Conservation (phyloP, 2,329 filamentous ascomycete genomes). For the Dothistroma pini region DNA sequence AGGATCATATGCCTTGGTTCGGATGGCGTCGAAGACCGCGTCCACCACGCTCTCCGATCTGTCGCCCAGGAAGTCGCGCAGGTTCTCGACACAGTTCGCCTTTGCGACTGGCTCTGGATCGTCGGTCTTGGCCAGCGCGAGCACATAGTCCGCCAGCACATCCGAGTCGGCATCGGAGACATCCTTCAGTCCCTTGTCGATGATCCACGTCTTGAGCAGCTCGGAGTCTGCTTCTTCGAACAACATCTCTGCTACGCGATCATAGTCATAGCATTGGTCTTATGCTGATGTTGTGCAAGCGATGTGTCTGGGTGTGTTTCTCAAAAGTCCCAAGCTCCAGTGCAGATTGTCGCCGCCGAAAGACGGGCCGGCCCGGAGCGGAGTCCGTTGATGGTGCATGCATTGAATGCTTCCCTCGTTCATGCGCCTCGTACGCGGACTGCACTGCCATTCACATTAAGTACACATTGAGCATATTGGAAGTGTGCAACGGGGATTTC, state of each 20-base stretch:
- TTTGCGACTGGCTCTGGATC: conserved; percentile 62
- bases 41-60: conserved; percentile 62
- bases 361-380: background rate
- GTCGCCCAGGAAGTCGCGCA: conserved; percentile 71
- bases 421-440: background rate
- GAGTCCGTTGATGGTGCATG: background rate
- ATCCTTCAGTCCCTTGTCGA: conserved; percentile 64
- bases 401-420: too few species aligned
- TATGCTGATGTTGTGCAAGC: background rate
- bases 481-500: background rate
- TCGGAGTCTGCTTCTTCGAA: conserved; percentile 53
- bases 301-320: background rate
- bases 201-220: conserved; percentile 70
- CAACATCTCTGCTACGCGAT: conserved; percentile 42
- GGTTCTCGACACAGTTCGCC: conserved; percentile 65
- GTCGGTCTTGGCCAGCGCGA: conserved; percentile 70
- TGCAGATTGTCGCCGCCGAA: background rate
- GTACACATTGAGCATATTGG: background rate
- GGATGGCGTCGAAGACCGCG: conserved; percentile 65
- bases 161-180: conserved; percentile 78
- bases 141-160: conserved; percentile 79
- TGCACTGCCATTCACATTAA: background rate
- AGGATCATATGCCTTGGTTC: conserved; percentile 49
- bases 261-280: too few species aligned
- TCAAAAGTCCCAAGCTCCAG: background rate